Evolutionary conservation across 148 eudicot genomes (phyloP).

Genomic region (Persicaria maculosa): DNA sequence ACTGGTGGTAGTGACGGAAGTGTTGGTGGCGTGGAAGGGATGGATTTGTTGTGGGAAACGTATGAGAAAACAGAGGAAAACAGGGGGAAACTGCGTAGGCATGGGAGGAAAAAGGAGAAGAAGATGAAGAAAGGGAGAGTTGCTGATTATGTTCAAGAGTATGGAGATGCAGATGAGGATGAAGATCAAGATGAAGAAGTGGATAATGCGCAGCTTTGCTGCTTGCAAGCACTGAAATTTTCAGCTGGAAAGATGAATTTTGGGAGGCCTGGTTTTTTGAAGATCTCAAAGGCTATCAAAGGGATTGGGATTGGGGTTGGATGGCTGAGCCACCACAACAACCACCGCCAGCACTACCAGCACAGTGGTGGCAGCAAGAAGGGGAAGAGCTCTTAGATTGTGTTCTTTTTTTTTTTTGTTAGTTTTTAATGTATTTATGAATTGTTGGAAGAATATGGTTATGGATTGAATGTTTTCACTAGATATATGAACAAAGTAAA

Average conservation of each 20-base stretch:
- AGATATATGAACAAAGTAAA: slow-evolving; percentile 3
- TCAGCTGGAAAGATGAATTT: slow-evolving; percentile 83
- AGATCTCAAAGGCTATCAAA: slow-evolving; percentile 63
- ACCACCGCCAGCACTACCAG: background rate
- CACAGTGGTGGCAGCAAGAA: slow-evolving; percentile 15
- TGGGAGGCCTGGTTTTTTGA: slow-evolving; percentile 51
- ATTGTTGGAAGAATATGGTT: background rate
- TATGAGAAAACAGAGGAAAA: slow-evolving; percentile 42
- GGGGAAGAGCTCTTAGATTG: slow-evolving; percentile 3
- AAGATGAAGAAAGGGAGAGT: slow-evolving; percentile 23
- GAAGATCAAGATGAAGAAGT: slow-evolving; percentile 29
- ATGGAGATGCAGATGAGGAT: slow-evolving; percentile 19
- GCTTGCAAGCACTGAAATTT: slow-evolving; percentile 75
- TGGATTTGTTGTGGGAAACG: slow-evolving; percentile 90
- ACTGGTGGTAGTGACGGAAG: slow-evolving; percentile 29
- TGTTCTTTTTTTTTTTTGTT: background rate
- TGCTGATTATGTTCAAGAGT: slow-evolving; percentile 1
- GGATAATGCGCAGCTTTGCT: slow-evolving; percentile 52
- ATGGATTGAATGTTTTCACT: background rate
- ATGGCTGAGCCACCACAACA: slow-evolving; percentile 33
- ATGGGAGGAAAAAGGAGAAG: slow-evolving; percentile 12
- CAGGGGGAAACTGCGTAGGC: slow-evolving; percentile 12
- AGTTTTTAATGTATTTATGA: no score
- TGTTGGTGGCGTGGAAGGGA: slow-evolving; percentile 45
- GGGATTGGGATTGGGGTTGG: slow-evolving; percentile 72